Evolutionary conservation across 2,329 filamentous ascomycete genomes (phyloP).

Genomic region (Fusarium devonianum): DNA sequence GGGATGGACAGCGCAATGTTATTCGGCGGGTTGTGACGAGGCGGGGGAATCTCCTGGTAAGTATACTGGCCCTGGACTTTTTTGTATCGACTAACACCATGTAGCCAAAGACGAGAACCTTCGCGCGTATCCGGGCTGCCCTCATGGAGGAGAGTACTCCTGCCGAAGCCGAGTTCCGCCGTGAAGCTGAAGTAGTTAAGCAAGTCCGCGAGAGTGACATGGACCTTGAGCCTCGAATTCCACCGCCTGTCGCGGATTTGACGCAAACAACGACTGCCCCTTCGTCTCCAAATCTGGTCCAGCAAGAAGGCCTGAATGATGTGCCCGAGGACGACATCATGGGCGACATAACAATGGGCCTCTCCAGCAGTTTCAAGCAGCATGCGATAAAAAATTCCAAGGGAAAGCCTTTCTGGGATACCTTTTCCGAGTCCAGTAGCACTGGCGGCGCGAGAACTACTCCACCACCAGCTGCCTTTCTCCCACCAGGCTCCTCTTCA

Average conservation of each 20-base stretch:
- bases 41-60: conserved; percentile 85
- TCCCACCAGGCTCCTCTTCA: conserved; percentile 66
- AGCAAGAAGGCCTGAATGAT: conserved; percentile 71
- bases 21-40: conserved; percentile 84
- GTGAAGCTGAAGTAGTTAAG: conserved; percentile 93
- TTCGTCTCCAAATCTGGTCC: conserved; percentile 73
- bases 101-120: conserved; percentile 94
- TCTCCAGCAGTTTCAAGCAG: conserved; percentile 76
- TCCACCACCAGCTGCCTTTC: conserved; percentile 70
- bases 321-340: conserved; percentile 75
- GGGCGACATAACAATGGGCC: conserved; percentile 57
- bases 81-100: conserved; percentile 39
- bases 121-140: conserved; percentile 89
- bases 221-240: conserved; percentile 59
- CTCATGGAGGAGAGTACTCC: conserved; percentile 88
- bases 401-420: conserved; percentile 76
- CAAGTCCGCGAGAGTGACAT: conserved; percentile 92
- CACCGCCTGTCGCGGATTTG: conserved; percentile 51
- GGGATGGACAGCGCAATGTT: conserved; percentile 73
- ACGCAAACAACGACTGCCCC: conserved; percentile 64
- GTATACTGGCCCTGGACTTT: conserved; percentile 42
- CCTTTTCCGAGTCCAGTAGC: conserved; percentile 73
- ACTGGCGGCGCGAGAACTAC: conserved; percentile 59
- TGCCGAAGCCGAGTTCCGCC: conserved; percentile 84
- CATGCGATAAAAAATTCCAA: conserved; percentile 76